phyloP scores from a whole-genome alignment of 352 stramenopile genomes.

The Plasmopara halstedii region DNA sequence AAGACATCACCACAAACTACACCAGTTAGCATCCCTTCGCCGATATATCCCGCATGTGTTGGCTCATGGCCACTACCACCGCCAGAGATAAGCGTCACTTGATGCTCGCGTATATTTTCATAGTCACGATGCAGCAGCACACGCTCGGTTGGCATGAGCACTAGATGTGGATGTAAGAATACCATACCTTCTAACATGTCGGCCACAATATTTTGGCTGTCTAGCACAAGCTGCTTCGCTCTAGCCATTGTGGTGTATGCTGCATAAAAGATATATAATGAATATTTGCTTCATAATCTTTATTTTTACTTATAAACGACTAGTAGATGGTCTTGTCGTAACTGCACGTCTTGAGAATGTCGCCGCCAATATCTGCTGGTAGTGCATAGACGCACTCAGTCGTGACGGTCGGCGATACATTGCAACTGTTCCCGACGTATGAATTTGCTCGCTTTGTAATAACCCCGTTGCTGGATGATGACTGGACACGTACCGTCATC shows the following conservation, averaged over 20 bases:
- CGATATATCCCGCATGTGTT: conserved; percentile 94
- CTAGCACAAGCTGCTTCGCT: conserved; percentile 44
- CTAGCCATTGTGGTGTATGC: conserved; percentile 17
- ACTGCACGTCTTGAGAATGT: conserved; percentile 25
- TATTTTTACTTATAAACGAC: background rate
- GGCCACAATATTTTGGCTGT: conserved; percentile 45
- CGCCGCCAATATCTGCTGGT: conserved; percentile 30
- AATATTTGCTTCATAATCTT: too few relatives aligned
- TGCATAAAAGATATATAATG: too few relatives aligned
- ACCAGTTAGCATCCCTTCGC: conserved; percentile 93
- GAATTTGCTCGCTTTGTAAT: conserved; percentile 42
- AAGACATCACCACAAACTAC: conserved; percentile 96
- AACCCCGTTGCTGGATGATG: conserved; percentile 11
- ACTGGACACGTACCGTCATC: conserved; percentile 50
- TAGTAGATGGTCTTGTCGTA: conserved; percentile 45
- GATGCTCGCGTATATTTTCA: conserved; percentile 42
- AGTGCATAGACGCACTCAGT: conserved; percentile 39
- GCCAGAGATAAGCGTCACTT: conserved; percentile 74
- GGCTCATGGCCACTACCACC: conserved; percentile 91
- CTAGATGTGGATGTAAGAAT: conserved; percentile 52
- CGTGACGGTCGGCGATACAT: conserved; percentile 14
- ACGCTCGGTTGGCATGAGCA: conserved; percentile 49
- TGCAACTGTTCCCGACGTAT: conserved; percentile 64
- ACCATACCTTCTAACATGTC: conserved; percentile 78
- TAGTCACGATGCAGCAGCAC: conserved; percentile 75